Evolutionary conservation across 2,329 filamentous ascomycete genomes (phyloP), one percentile per base, ranked within the genome.

Genomic region (Fusarium denticulatum): DNA sequence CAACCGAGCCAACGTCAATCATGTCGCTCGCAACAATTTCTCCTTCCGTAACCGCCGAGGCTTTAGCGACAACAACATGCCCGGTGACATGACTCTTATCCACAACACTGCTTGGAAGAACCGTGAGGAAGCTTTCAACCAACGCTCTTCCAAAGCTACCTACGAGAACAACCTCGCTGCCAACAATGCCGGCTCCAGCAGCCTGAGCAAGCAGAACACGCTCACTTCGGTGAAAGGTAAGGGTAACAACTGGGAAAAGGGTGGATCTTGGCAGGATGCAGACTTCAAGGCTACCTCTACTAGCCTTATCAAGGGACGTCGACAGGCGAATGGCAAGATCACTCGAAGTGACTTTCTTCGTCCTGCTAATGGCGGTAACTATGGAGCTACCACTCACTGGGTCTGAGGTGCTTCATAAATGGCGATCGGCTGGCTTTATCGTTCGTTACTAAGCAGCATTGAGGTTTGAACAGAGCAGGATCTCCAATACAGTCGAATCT

Each of bases 1-100:
- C 39, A 77, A 81, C 61, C 78, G 77, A 22, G 79, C 76, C 34
- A 76, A 77, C 39, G 83, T 82, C 6, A 80, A 83, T 76, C 84
- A 86, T 72, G 78, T 83, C 50, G 72, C 85, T 58, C 79, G 78
- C 46, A 86, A 86, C 32, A 52, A 52, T n/a, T 26, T 52, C 18
- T 52, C 32, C 2, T 26, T 52, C 32, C n/a, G 32, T 16, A 37
- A 52, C 18, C 32, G 32, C 30, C 32, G 32, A 16, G 50, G 50
- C 24, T 28, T 53, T 20, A 37, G 49, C 5, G 49, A 37, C 18
- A 53, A 53, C 18, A 53, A 28, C 10, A 53, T 53, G 18, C 50
- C 24, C 4, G 34, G 50, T 13, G 24, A 39, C 10, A 53, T 28
- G 50, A 53, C 34, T 13, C 50, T 39, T 7, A 28, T 28, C 5